phyloP scores from a whole-genome alignment of 2,329 filamentous ascomycete species.

The Cladosporium sp. region DNA sequence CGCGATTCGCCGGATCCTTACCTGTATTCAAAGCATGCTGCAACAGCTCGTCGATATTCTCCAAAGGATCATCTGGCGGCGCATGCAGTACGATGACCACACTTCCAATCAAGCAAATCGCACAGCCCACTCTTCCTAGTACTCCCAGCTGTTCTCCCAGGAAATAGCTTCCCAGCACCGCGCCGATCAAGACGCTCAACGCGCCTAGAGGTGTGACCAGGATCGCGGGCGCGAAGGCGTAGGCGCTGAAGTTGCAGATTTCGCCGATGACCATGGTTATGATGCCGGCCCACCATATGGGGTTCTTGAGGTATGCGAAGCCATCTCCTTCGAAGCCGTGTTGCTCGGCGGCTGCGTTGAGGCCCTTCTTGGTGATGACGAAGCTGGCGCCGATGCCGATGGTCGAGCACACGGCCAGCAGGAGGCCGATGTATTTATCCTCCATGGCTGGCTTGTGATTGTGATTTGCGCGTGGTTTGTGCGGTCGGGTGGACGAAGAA shows the following conservation, averaged over 20 bases:
- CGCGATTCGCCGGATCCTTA: constrained; percentile 41
- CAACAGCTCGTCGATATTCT: constrained; percentile 88
- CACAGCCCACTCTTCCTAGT: constrained; percentile 89
- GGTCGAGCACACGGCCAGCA: constrained; percentile 69
- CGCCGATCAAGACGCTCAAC: constrained; percentile 87
- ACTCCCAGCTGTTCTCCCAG: constrained; percentile 85
- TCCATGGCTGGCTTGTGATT: constrained; percentile 20
- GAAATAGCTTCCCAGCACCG: constrained; percentile 92
- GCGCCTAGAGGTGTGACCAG: constrained; percentile 93
- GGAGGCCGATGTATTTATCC: constrained; percentile 70
- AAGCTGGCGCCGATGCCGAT: constrained; percentile 75
- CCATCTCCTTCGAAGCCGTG: constrained; percentile 98
- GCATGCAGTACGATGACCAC: constrained; percentile 98
- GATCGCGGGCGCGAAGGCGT: constrained; percentile 98
- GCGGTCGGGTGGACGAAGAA: neutral
- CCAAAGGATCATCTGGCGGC: constrained; percentile 85
- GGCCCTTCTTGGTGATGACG: constrained; percentile 97
- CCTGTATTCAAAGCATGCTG: constrained; percentile 87
- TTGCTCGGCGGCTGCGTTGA: constrained; percentile 83
- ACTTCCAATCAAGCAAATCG: constrained; percentile 91
- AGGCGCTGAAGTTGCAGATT: constrained; percentile 95
- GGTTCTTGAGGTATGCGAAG: constrained; percentile 87
- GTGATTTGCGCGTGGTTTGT: neutral
- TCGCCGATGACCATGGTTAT: constrained; percentile 87
- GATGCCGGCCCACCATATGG: constrained; percentile 97